Conservation (phyloP, 768 basidiomycete genomes). For the Tubosaeta sp. region DNA sequence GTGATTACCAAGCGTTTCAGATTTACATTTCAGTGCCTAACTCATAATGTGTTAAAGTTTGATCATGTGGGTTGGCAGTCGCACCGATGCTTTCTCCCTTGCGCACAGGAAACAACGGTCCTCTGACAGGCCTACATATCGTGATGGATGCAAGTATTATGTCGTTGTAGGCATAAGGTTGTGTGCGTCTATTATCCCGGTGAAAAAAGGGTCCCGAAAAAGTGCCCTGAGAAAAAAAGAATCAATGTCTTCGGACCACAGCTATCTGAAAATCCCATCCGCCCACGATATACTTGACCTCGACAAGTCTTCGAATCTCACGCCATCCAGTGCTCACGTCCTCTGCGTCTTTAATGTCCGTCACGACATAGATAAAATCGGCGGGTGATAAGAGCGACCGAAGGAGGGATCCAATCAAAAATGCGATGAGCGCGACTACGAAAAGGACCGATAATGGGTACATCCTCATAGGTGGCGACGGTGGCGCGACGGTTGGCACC, state of each 20-base stretch:
- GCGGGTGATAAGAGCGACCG: conserved; percentile 86
- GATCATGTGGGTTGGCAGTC: no score
- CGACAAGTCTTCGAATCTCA: conserved; percentile 77
- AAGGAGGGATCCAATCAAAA: conserved; percentile 87
- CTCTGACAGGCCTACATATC: neutral
- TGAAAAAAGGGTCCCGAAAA: neutral
- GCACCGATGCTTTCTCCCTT: no score
- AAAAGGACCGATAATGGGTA: conserved; percentile 58
- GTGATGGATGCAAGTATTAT: neutral
- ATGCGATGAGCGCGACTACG: conserved; percentile 79
- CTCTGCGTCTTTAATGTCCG: conserved; percentile 51
- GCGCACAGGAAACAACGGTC: no score
- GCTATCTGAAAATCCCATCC: conserved; percentile 91
- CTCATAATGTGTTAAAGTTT: no score
- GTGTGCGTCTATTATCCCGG: neutral
- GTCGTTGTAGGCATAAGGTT: neutral
- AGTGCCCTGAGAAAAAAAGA: neutral
- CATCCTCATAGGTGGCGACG: conserved; percentile 5
- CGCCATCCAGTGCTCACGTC: conserved; percentile 64
- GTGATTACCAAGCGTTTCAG: no score
- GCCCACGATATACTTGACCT: conserved; percentile 75
- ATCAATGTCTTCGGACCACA: conserved; percentile 66
- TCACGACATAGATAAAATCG: conserved; percentile 83
- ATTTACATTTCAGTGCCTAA: no score
- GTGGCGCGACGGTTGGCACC: conserved; percentile 1